phyloP scores from a whole-genome alignment of 805 yeast species.

The Yarrowia sp. region DNA sequence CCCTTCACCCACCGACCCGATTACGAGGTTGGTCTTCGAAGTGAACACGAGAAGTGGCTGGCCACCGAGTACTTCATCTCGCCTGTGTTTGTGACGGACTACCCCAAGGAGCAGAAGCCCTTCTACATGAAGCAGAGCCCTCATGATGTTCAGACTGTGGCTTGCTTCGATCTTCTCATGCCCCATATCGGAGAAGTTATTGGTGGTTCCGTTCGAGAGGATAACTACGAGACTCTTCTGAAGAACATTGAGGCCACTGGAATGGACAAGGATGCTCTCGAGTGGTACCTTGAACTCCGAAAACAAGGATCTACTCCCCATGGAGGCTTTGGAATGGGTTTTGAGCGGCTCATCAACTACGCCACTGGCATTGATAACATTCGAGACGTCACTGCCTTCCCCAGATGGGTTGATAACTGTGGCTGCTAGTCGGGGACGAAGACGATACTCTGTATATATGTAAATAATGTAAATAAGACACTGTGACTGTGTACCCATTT shows the following conservation, averaged over 20 bases:
- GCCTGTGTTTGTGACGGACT: constrained; percentile 87
- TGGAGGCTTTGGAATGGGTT: constrained; percentile 96
- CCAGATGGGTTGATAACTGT: constrained; percentile 62
- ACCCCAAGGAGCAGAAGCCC: constrained; percentile 76
- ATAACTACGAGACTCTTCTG: constrained; percentile 53
- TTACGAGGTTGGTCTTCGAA: constrained; percentile 72
- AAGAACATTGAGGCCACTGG: constrained; percentile 52
- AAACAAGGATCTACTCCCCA: constrained; percentile 82
- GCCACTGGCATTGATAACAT: constrained; percentile 73
- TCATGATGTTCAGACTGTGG: constrained; percentile 55
- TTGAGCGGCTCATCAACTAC: constrained; percentile 78
- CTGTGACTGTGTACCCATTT: not conserved
- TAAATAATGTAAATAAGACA: constrained; percentile 9
- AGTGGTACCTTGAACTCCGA: constrained; percentile 79
- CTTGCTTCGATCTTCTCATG: constrained; percentile 81
- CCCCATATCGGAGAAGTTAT: constrained; percentile 92
- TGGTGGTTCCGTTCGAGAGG: constrained; percentile 94
- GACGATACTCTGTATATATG: not conserved
- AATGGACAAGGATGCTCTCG: constrained; percentile 45
- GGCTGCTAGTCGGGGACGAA: constrained; percentile 38
- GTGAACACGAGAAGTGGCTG: constrained; percentile 90
- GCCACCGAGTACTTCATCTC: constrained; percentile 57
- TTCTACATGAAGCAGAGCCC: constrained; percentile 75
- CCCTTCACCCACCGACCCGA: constrained; percentile 45
- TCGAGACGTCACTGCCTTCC: constrained; percentile 83